phyloP scores from a whole-genome alignment of 768 basidiomycete genomes.

The Calocybe gangraenosa region DNA sequence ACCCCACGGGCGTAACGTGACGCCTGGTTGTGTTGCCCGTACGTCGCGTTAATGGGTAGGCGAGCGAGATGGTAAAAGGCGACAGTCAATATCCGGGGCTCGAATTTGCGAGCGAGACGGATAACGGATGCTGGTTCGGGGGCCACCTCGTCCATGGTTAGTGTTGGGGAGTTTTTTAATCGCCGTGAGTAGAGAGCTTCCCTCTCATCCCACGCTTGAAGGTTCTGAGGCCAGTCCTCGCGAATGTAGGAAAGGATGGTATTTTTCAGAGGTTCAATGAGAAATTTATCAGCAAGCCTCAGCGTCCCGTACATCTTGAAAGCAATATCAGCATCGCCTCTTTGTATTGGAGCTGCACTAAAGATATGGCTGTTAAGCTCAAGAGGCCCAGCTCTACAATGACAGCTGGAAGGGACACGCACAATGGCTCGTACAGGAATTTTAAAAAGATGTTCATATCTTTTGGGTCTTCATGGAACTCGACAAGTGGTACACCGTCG shows the following conservation, averaged over 20 bases:
- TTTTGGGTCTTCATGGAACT: slow-evolving; percentile 22
- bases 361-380: slow-evolving; percentile 15
- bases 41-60: slow-evolving; percentile 19
- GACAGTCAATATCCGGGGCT: slow-evolving; percentile 15
- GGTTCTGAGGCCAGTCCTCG: slow-evolving; percentile 21
- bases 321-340: slow-evolving; percentile 22
- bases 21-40: slow-evolving; percentile 17
- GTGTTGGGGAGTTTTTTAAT: slow-evolving; percentile 15
- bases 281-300: slow-evolving; percentile 22
- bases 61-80: slow-evolving; percentile 20
- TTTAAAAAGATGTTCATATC: slow-evolving; percentile 22
- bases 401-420: slow-evolving; percentile 3
- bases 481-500: slow-evolving; percentile 22
- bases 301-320: slow-evolving; percentile 21
- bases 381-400: not conserved
- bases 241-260: slow-evolving; percentile 21
- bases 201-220: slow-evolving; percentile 22
- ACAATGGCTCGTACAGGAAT: slow-evolving; percentile 25
- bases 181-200: slow-evolving; percentile 21
- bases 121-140: slow-evolving; percentile 21
- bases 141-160: slow-evolving; percentile 23
- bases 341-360: slow-evolving; percentile 22
- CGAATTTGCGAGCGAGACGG: slow-evolving; percentile 21
- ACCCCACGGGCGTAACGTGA: slow-evolving; percentile 18
- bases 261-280: slow-evolving; percentile 22